Conservation (phyloP, 2,329 filamentous ascomycete genomes). For the Fusarium protoensiforme region DNA sequence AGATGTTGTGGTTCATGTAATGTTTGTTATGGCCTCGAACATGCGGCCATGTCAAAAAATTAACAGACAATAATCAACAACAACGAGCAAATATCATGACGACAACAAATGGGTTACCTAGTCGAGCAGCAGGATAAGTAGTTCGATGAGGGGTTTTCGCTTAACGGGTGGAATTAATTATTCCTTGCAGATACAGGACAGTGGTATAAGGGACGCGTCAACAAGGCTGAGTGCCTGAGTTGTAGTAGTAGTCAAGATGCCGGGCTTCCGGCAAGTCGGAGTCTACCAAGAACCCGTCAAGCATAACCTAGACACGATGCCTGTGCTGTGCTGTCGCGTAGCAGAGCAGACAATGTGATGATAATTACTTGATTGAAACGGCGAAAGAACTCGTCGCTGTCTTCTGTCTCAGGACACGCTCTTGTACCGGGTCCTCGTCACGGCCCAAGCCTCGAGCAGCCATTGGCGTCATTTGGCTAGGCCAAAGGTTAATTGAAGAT, state of each 20-base stretch:
- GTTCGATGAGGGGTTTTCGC: neutral
- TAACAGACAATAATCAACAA: neutral
- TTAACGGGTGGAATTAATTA: neutral
- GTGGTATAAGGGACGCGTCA: neutral
- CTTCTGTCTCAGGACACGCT: neutral
- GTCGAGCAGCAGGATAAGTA: neutral
- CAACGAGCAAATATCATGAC: neutral
- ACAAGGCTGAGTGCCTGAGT: slow-evolving; percentile 1
- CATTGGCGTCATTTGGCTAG: neutral
- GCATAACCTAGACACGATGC: neutral
- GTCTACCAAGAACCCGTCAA: neutral
- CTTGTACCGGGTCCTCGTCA: neutral
- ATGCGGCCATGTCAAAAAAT: neutral
- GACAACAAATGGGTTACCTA: neutral
- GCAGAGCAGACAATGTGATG: neutral
- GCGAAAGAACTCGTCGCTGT: neutral
- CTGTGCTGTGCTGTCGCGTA: neutral
- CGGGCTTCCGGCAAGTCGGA: neutral
- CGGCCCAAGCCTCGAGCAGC: neutral
- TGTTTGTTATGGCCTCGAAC: slow-evolving; percentile 4
- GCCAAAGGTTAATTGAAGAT: neutral
- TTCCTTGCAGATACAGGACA: neutral
- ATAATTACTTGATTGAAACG: neutral
- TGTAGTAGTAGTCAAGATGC: neutral
- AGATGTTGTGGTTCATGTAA: neutral